Conservation (phyloP, 176 grass and related monocot genomes). For the Oryza nivara region DNA sequence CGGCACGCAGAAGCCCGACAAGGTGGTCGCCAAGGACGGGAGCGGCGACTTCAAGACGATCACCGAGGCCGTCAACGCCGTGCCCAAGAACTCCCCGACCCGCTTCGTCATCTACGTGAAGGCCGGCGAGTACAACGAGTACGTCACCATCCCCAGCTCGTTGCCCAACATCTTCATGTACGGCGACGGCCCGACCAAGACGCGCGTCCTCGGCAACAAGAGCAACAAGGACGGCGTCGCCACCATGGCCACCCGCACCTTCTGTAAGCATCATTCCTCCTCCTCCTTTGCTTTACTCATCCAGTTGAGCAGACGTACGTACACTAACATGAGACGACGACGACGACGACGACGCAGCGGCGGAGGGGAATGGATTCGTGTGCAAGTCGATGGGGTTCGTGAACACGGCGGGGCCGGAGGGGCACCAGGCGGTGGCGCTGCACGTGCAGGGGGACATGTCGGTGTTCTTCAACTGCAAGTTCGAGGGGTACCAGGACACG, state of each 20-base stretch:
- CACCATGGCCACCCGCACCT: conserved; percentile 67
- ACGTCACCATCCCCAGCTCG: conserved; percentile 56
- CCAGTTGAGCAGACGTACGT: neutral
- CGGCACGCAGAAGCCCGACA: conserved; percentile 50
- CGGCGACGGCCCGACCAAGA: conserved; percentile 64
- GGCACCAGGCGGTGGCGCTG: conserved; percentile 84
- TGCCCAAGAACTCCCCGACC: conserved; percentile 40
- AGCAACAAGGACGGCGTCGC: conserved; percentile 57
- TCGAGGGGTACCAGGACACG: conserved; percentile 91
- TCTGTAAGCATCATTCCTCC: conserved; percentile 48
- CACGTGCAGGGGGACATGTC: conserved; percentile 68
- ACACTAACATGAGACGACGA: neutral
- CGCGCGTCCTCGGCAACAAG: conserved; percentile 58
- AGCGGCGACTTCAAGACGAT: conserved; percentile 90
- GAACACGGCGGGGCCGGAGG: conserved; percentile 82
- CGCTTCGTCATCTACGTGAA: conserved; percentile 93
- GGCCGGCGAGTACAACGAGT: conserved; percentile 84
- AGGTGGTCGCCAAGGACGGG: conserved; percentile 81
- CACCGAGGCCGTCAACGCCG: conserved; percentile 58
- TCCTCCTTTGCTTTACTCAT: neutral
- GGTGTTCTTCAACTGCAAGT: conserved; percentile 76
- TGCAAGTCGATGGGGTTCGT: conserved; percentile 85
- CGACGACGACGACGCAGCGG: conserved; percentile 35
- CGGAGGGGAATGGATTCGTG: conserved; percentile 67
- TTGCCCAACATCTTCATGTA: conserved; percentile 81